Evolutionary conservation across 2,329 filamentous ascomycete species (phyloP).

Genomic region (Teratosphaeria viscida): DNA sequence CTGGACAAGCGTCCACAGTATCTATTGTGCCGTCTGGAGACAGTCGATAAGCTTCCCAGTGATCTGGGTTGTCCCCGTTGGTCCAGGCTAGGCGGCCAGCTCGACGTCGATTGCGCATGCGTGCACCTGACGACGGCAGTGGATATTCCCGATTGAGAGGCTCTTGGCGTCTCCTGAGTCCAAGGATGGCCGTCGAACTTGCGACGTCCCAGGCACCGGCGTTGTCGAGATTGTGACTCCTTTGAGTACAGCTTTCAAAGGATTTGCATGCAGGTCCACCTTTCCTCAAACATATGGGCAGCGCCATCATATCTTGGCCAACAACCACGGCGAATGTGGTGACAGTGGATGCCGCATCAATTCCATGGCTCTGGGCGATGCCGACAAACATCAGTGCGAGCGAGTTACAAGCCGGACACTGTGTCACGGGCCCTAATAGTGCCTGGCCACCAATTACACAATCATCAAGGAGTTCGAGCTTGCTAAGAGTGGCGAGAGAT

Average conservation of each 20-base stretch:
- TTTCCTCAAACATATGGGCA: conserved; percentile 44
- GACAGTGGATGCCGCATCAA: conserved; percentile 4
- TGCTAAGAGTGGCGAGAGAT: conserved; percentile 9
- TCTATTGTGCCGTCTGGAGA: conserved; percentile 37
- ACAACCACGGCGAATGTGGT: conserved; percentile 43
- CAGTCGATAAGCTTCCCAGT: conserved; percentile 47
- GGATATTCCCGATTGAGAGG: neutral
- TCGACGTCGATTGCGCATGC: conserved; percentile 3
- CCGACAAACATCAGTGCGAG: conserved; percentile 52
- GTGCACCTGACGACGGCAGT: neutral
- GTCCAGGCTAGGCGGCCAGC: neutral
- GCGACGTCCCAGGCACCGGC: conserved; percentile 57
- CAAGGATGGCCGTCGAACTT: conserved; percentile 50
- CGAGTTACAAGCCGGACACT: conserved; percentile 42
- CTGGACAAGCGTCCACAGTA: conserved; percentile 21
- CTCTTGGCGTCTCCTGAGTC: conserved; percentile 42
- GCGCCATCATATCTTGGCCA: conserved; percentile 38
- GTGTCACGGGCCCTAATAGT: conserved; percentile 24
- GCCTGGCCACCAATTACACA: conserved; percentile 1
- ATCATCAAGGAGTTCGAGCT: conserved; percentile 7
- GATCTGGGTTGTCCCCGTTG: conserved; percentile 8
- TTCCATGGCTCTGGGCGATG: conserved; percentile 31
- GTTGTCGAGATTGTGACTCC: conserved; percentile 45
- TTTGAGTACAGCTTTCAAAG: conserved; percentile 36
- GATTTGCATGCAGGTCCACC: conserved; percentile 20